Evolutionary conservation across 148 eudicot genomes (phyloP), one percentile per base, ranked within the genome.

Genomic region (Rhododendron vialii): DNA sequence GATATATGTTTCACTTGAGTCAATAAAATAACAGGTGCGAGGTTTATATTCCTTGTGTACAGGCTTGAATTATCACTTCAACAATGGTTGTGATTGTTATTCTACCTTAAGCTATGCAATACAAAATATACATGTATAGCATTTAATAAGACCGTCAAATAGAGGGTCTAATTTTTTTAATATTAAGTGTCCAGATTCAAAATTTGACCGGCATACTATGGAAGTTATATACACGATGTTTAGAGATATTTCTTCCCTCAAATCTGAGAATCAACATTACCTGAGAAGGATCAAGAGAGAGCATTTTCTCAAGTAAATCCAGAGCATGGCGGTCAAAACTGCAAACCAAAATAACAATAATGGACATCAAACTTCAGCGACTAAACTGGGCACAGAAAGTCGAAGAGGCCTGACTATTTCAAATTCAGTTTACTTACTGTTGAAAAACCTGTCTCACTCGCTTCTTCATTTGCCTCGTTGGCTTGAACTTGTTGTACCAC

Each of bases 401-500:
- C 33, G 26, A 45, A 84, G 45, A 50, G 26, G 15, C 20, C 5
- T 59, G 80, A 82, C 18, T 3, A 81, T 51, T 75, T 50, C 83
- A 83, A 35, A 83, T 24, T 26, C 38, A 28, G 28, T 78, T 69
- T 61, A 88, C 96, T 89, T 91, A 94, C 98, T 88, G 91, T 87
- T 92, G 91, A 84, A 94, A 94, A 85, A 91, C 89, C 87, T 95
- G 96, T 85, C 95, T 88, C 45, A 95, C 91, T 65, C 98, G 93
- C 83, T 95, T 89, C 85, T 92, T 91, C 93, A 89, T 89, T 65
- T 89, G 91, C 82, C 92, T 92, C 20, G 92, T 82, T 77, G 98
- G 98, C 86, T 93, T 95, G 86, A 94, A 94, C 86, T 93, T 94
- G 88, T 90, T 92, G 88, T 95, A 94, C 96, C 95, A 94, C 12